These are phyloP conservation scores for Curvularia eragrostidis DNA, from an alignment of 2,329 filamentous ascomycete species.

Conservation along the genomic window DNA sequence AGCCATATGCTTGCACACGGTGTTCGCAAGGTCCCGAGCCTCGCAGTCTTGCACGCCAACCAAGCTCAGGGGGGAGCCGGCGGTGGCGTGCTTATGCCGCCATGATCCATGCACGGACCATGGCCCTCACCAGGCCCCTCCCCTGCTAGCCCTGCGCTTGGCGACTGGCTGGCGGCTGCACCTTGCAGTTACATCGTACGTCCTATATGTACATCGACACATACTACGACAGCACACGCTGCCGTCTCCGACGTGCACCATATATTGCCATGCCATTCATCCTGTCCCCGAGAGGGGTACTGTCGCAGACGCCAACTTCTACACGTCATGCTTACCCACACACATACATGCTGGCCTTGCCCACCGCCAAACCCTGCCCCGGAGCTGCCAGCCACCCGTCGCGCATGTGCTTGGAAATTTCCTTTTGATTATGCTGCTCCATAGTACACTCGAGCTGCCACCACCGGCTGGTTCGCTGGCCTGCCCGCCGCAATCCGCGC, in stretches of 20 bases:
- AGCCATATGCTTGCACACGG: conserved; percentile 6
- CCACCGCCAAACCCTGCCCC: background rate
- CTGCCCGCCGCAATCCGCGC: background rate
- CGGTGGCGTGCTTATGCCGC: conserved; percentile 18
- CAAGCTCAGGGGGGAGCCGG: conserved; percentile 19
- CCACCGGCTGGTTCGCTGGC: conserved; percentile 7
- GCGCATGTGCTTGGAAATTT: conserved; percentile 3
- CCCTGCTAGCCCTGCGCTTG: conserved; percentile 12
- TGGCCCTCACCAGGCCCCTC: background rate
- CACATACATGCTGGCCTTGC: background rate
- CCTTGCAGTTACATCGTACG: conserved; percentile 1
- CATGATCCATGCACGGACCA: conserved; percentile 15
- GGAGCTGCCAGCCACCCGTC: conserved; percentile 3
- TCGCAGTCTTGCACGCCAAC: background rate
- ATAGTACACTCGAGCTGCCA: conserved; percentile 8
- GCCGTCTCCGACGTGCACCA: background rate
- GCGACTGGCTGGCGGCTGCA: conserved; percentile 8
- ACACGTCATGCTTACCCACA: conserved; percentile 7
- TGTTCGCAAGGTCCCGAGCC: background rate
- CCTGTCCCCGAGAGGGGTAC: background rate
- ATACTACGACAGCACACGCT: background rate
- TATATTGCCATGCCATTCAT: background rate
- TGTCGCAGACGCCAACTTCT: background rate
- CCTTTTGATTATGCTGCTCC: conserved; percentile 5
- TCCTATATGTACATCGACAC: no score